Conservation (phyloP, 495 filamentous ascomycete genomes). For the Parathielavia appendiculata region DNA sequence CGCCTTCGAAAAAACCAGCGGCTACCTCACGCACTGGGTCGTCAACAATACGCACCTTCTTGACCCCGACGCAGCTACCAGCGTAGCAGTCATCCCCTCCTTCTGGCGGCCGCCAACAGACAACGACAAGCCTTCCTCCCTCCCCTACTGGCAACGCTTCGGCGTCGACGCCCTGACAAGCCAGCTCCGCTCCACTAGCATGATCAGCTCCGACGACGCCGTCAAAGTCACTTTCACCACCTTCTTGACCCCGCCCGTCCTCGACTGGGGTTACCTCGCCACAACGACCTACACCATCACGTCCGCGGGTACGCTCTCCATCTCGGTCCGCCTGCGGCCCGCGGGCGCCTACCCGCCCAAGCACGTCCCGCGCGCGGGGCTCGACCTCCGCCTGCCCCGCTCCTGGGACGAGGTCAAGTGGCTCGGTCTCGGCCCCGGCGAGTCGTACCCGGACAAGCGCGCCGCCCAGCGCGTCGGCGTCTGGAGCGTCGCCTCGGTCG, state of each 20-base stretch:
- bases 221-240: conserved; percentile 33
- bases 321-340: conserved; percentile 39
- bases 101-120: conserved; percentile 51
- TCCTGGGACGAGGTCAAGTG: conserved; percentile 41
- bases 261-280: conserved; percentile 52
- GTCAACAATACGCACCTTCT: conserved; percentile 20
- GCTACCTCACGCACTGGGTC: conserved; percentile 37
- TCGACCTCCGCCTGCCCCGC: conserved; percentile 43
- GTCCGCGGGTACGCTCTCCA: conserved; percentile 37
- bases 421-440: conserved; percentile 60
- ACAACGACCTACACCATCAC: conserved; percentile 46
- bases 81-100: conserved; percentile 33
- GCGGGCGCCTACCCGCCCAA: conserved; percentile 32
- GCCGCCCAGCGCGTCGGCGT: conserved; percentile 49
- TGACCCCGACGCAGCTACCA: conserved; percentile 38
- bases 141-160: conserved; percentile 39
- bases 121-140: conserved; percentile 48
- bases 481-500: conserved; percentile 44
- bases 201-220: conserved; percentile 29
- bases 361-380: conserved; percentile 53
- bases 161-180: conserved; percentile 35
- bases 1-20: conserved; percentile 39
- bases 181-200: conserved; percentile 40
- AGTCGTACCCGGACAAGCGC: conserved; percentile 59
- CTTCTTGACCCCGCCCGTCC: conserved; percentile 45